A percentile compares a stretch with the other conserved stretches of the same genome.
Conservation (phyloP, 2,329 filamentous ascomycete species). For the Coleophoma crateriformis region DNA sequence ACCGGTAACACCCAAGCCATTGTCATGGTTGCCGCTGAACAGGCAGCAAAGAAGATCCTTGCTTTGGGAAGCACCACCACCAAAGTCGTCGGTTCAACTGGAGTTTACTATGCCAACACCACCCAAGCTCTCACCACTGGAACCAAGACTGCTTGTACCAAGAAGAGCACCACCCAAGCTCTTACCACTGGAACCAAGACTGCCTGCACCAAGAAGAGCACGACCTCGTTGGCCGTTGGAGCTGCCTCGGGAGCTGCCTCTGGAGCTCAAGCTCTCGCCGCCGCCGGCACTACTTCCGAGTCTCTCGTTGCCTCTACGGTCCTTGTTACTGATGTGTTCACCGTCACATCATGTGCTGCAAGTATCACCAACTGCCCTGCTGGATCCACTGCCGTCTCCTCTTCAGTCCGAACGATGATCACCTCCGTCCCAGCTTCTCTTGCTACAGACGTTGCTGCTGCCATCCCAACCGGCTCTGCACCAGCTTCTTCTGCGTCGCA, state of each 20-base stretch:
- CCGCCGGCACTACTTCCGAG: not conserved
- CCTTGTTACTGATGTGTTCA: not conserved
- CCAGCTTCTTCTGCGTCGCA: not conserved
- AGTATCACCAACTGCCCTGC: slow-evolving; percentile 1
- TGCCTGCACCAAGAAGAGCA: not conserved
- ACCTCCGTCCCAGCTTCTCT: slow-evolving; percentile 40
- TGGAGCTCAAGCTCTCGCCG: not conserved
- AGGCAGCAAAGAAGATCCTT: slow-evolving; percentile 47
- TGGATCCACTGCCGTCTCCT: not conserved
- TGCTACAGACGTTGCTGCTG: slow-evolving; percentile 23
- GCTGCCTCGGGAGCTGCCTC: not conserved
- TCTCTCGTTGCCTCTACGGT: not conserved
- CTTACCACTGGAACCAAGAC: not conserved
- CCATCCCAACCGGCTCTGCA: not conserved
- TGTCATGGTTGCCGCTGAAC: slow-evolving; percentile 62
- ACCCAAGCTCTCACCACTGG: not conserved
- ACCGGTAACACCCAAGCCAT: slow-evolving; percentile 63
- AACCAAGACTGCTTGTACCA: not conserved
- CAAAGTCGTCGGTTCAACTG: not conserved
- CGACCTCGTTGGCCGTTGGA: not conserved
- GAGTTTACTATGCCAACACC: too few species aligned
- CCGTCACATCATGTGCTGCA: not conserved
- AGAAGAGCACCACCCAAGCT: not conserved
- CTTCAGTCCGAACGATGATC: slow-evolving; percentile 30
- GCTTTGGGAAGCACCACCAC: slow-evolving; percentile 24